Evolutionary conservation across 768 basidiomycete genomes (phyloP).

Genomic region (Artomyces pyxidatus): DNA sequence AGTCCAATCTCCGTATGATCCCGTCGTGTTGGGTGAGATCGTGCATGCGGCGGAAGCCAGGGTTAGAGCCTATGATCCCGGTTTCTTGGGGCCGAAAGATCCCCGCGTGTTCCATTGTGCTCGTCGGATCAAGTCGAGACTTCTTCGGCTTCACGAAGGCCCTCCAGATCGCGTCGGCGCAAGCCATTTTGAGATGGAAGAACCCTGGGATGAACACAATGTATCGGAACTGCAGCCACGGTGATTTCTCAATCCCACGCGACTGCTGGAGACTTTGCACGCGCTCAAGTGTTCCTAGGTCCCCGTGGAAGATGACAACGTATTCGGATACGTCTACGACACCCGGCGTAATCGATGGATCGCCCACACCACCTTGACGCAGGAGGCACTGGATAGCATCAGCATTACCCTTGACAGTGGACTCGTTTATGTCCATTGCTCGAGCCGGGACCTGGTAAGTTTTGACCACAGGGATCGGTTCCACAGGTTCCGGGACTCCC

Average conservation of each 20-base stretch:
- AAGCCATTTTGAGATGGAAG: constrained; percentile 28
- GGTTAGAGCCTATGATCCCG: constrained; percentile 17
- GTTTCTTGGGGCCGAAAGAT: constrained; percentile 22
- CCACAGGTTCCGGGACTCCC: constrained; percentile 11
- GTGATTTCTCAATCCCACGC: background rate
- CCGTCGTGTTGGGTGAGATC: constrained; percentile 21
- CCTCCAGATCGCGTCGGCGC: constrained; percentile 6
- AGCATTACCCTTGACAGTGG: constrained; percentile 16
- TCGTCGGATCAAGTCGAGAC: constrained; percentile 9
- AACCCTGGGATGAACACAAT: constrained; percentile 18
- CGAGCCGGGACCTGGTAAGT: constrained; percentile 12
- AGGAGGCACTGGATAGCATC: constrained; percentile 12
- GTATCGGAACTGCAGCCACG: background rate
- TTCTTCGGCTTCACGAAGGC: constrained; percentile 5
- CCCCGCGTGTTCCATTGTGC: constrained; percentile 12
- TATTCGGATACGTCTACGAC: background rate
- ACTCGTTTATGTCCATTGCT: constrained; percentile 18
- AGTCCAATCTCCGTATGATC: constrained; percentile 6
- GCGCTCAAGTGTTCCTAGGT: background rate
- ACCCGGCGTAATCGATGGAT: background rate
- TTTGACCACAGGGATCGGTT: constrained; percentile 15
- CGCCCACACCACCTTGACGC: constrained; percentile 12
- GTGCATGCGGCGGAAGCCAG: constrained; percentile 24
- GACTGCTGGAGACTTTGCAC: background rate
- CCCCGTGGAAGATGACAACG: background rate